Evolutionary conservation across 108 stramenopile genomes (phyloP), one percentile per base, ranked within the genome.

Genomic region (Conticribra weissflogii): DNA sequence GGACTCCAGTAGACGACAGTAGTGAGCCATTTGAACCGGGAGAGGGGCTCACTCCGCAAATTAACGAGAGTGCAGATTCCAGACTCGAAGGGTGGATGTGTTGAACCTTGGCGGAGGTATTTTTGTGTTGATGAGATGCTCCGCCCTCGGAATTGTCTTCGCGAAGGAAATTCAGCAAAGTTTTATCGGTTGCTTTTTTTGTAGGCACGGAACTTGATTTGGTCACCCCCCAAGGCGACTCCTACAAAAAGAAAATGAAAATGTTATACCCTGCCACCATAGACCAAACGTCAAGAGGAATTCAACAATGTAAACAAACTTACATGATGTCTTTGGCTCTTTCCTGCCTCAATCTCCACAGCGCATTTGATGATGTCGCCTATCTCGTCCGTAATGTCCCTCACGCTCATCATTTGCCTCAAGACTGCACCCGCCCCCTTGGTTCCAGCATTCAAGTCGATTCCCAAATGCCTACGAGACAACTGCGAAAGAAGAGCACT

Each of bases 311-410:
- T 3, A 25, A 31, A 25, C 33, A 59, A 36, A 71, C 76, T 71
- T 51, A 66, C 69, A 48, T 83, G 81, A 47, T 85, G 84, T 7
- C 89, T 58, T 61, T 81, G 83, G 33, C 85, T 81, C 75, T 86
- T 88, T 14, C 78, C 87, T 18, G 95, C 95, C 68, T 96, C 95
- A 12, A 96, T 68, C 49, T 96, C 95, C 3, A 96, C 85, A 22
- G 95, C 92, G 34, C 84, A 90, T 71, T 83, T 84, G 30, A 96
- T 66, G n/a, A 93, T 79, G 50, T 83, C 80, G 23, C 85, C 89
- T 66, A 96, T 88, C 33, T 89, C 83, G 1, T 64, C 71, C 19
- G 63, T 48, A 54, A 91, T 77, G 64, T 93, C 87, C 44, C 86
- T 81, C 24, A 90, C 87, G 63, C 88, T 89, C 49, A 96, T 62